Conservation (phyloP, 768 basidiomycete genomes). For the Termitomyces sp. region DNA sequence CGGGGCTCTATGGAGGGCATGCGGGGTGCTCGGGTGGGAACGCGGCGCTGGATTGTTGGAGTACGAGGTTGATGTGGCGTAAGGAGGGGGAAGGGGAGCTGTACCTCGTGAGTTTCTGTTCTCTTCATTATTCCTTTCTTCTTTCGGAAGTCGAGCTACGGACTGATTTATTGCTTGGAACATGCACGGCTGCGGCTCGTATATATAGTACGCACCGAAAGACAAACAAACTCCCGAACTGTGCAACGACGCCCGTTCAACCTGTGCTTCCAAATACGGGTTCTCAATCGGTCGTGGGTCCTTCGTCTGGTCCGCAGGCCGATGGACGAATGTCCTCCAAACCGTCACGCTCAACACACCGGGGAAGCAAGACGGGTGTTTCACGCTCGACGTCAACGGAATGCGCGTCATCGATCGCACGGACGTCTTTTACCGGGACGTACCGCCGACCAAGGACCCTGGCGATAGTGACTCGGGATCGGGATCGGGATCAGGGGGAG, state of each 20-base stretch:
- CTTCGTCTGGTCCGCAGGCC: conserved; percentile 54
- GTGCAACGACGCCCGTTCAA: conserved; percentile 52
- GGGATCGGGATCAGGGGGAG: neutral
- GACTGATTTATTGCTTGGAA: no score
- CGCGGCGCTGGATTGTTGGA: conserved; percentile 71
- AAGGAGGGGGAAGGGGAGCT: conserved; percentile 63
- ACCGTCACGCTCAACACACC: conserved; percentile 71
- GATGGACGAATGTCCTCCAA: conserved; percentile 71
- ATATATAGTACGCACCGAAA: conserved; percentile 65
- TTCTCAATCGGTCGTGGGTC: conserved; percentile 71
- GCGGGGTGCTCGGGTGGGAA: conserved; percentile 68
- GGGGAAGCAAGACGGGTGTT: conserved; percentile 60
- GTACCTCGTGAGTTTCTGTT: conserved; percentile 49
- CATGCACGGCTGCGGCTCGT: no score
- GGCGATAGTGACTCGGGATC: neutral
- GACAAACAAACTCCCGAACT: conserved; percentile 55
- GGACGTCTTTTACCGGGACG: conserved; percentile 61
- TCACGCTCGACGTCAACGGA: conserved; percentile 62
- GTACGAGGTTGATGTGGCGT: conserved; percentile 84
- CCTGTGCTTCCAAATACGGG: conserved; percentile 64
- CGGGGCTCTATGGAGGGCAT: conserved; percentile 73
- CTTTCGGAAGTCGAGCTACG: no score
- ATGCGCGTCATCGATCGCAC: conserved; percentile 39
- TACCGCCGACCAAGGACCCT: conserved; percentile 7
- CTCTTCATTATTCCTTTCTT: neutral